Evolutionary conservation across 495 filamentous ascomycete species (phyloP).

Genomic region (Astrothelium macrocarpum): DNA sequence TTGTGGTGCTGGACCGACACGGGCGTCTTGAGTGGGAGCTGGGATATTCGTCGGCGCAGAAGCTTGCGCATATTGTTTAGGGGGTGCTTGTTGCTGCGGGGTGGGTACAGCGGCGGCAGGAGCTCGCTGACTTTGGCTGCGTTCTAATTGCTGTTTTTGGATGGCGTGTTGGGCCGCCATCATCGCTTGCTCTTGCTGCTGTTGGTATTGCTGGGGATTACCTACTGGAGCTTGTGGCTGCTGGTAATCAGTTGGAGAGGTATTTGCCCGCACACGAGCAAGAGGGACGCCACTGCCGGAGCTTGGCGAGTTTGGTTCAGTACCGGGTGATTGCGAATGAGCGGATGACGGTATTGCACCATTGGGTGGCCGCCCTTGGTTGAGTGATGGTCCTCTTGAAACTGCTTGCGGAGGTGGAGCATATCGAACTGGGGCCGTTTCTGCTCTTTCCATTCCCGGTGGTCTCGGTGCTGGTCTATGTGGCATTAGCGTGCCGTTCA

Average conservation of each 20-base stretch:
- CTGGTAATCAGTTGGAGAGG: neutral
- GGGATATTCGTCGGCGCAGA: conserved; percentile 50
- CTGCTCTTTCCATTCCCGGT: conserved; percentile 33
- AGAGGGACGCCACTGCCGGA: conserved; percentile 19
- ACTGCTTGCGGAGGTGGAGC: conserved; percentile 33
- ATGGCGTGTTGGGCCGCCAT: conserved; percentile 62
- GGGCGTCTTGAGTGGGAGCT: conserved; percentile 37
- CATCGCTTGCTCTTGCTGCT: conserved; percentile 76
- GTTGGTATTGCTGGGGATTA: conserved; percentile 49
- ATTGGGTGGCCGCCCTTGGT: neutral
- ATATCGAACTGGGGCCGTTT: conserved; percentile 33
- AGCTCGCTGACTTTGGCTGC: conserved; percentile 57
- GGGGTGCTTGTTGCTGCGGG: conserved; percentile 28
- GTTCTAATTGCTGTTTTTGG: conserved; percentile 43
- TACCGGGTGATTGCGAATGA: neutral
- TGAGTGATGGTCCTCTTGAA: neutral
- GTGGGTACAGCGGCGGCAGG: conserved; percentile 33
- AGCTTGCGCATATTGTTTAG: conserved; percentile 45
- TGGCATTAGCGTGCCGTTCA: conserved; percentile 51
- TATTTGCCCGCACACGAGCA: neutral
- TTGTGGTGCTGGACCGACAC: conserved; percentile 51
- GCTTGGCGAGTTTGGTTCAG: neutral
- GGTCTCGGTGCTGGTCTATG: conserved; percentile 58
- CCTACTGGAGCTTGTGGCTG: neutral
- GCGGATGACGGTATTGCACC: neutral